Base-by-base conservation (phyloP, 805 yeast genomes). In the Candida stauntonica region DNA sequence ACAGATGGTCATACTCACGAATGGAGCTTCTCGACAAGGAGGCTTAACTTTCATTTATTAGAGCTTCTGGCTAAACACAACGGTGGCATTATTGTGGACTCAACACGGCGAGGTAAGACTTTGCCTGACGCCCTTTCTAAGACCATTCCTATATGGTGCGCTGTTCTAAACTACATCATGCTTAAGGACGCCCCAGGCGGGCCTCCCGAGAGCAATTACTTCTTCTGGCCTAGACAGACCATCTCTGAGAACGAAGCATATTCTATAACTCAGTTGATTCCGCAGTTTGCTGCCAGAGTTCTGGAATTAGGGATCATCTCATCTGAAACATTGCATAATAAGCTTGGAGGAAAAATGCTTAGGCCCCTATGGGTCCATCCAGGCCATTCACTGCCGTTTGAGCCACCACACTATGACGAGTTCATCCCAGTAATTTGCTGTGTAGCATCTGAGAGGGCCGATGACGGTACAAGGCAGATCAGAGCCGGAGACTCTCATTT, bases 111-210 rank as follows among this genome's bases (percentile, higher is more conserved):
- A 29, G 96, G 96, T 3, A 88, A 87, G 55, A 61, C 73, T 18
- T 77, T 87, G 61, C 96, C 97, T 0, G 97, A 88, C 58, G 82
- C 96, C 0, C 59, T 86, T 6, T 81, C 88, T 50, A 88, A 88
- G 51, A 88, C 96, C 0, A 67, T 88, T 1, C 96, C 96, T 0
- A 84, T 86, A 2, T 88, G 97, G 97, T 84, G 94, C 60, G 84
- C 89, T 0, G 87, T 85, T 5, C 41, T 87, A 15, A 85, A 84
- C 52, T 58, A 59, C 26, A 63, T 81, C 1, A 60, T 77, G n/a
- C n/a, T n/a, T n/a, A n/a, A n/a, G 57, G 17, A n/a, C 17, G 34
- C 13, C 3, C 30, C 8, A 11, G 11, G 24, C 3, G 51, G 45
- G 4, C 26, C 17, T 4, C 47, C 44, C 15, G 50, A 41, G 4